Conservation (phyloP, 129 eudicot genomes). For the Deinandra increscens region DNA sequence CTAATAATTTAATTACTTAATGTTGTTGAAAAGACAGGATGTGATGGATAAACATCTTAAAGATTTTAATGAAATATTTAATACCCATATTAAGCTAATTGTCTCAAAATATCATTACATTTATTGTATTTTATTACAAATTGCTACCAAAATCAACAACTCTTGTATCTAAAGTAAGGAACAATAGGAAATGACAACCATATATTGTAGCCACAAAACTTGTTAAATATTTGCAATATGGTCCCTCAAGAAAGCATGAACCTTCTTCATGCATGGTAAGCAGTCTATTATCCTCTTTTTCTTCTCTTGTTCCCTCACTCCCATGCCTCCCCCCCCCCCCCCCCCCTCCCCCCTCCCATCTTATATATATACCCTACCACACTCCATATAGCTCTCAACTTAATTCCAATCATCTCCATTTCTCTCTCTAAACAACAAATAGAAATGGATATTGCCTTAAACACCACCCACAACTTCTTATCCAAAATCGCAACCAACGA, state of each 20-base stretch:
- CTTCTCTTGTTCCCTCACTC: neutral
- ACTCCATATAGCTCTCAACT: conserved; percentile 12
- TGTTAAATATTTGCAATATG: conserved; percentile 17
- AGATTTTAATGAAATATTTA: neutral
- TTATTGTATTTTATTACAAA: conserved; percentile 2
- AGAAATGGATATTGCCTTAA: conserved; percentile 23
- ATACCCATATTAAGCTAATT: neutral
- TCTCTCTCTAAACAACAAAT: neutral
- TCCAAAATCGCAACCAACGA: conserved; percentile 53
- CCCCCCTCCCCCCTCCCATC: neutral
- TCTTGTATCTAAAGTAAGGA: conserved; percentile 34
- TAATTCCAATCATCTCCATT: neutral
- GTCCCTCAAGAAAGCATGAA: conserved; percentile 26
- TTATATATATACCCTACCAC: conserved; percentile 26
- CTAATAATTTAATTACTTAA: neutral
- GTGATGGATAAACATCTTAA: neutral
- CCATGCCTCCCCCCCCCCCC: no score
- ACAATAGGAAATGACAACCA: conserved; percentile 22
- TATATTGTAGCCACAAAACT: neutral
- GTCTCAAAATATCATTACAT: neutral
- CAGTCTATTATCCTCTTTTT: neutral
- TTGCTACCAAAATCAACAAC: conserved; percentile 30
- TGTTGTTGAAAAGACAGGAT: neutral
- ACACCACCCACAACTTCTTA: conserved; percentile 29
- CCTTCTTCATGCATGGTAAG: conserved; percentile 32